These are phyloP conservation scores for Neurospora sp. DNA, from an alignment of 2,329 filamentous ascomycete species.

Conservation along the genomic window DNA sequence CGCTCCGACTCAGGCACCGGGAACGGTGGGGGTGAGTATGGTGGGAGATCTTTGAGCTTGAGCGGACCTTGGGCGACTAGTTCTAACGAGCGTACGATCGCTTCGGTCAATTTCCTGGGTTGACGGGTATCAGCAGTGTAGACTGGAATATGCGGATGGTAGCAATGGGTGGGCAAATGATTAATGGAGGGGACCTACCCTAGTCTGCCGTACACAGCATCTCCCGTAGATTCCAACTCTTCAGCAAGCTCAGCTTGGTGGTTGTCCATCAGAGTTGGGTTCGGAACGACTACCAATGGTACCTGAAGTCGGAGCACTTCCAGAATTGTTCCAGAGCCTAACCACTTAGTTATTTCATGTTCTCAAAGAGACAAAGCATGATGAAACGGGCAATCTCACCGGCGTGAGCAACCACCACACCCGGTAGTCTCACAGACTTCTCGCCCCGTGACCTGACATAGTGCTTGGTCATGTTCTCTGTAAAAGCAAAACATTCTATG, in stretches of 20 bases:
- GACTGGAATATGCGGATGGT: neutral
- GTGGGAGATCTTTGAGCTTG: conserved; percentile 12
- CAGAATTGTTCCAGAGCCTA: conserved; percentile 83
- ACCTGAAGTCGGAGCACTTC: conserved; percentile 66
- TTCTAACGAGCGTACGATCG: conserved; percentile 15
- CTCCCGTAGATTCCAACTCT: conserved; percentile 63
- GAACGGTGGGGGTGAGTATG: conserved; percentile 20
- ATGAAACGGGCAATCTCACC: conserved; percentile 40
- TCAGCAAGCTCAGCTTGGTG: conserved; percentile 83
- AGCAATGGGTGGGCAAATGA: neutral
- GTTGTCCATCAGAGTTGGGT: conserved; percentile 72
- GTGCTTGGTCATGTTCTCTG: conserved; percentile 47
- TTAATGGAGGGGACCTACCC: conserved; percentile 36
- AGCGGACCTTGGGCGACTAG: conserved; percentile 14
- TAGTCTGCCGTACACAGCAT: conserved; percentile 62
- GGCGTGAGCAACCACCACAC: conserved; percentile 80
- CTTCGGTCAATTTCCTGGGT: conserved; percentile 16
- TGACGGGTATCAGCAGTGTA: neutral
- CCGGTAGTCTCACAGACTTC: conserved; percentile 42
- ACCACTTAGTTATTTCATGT: conserved; percentile 2
- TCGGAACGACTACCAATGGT: conserved; percentile 83
- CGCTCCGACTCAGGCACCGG: conserved; percentile 20
- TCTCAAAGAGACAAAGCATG: neutral
- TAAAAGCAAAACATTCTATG: conserved; percentile 58
- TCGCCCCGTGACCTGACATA: conserved; percentile 46